Percentiles rank a stretch among this genome's conserved stretches.
Conservation (phyloP, 257 asterid species). For the Salvia splendens region DNA sequence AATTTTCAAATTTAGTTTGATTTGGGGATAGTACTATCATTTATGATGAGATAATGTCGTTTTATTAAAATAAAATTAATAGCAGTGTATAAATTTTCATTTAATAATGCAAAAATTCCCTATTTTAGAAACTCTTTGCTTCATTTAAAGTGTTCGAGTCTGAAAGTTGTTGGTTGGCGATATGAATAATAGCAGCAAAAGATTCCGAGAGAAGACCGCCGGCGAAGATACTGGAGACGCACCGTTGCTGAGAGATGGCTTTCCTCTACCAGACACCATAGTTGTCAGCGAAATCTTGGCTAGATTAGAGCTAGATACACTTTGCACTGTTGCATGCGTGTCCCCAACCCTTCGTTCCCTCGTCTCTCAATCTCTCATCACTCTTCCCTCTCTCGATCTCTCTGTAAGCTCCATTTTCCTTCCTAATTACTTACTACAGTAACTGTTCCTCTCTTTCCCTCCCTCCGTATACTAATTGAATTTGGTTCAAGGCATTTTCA, state of each 20-base stretch:
- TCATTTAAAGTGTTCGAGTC: too few relatives aligned
- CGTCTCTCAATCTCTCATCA: constrained; percentile 50
- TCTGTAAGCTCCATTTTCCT: constrained; percentile 48
- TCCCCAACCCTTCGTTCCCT: constrained; percentile 42
- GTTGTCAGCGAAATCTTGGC: constrained; percentile 43
- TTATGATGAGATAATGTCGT: too few relatives aligned
- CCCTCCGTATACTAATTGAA: constrained; percentile 11
- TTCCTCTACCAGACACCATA: constrained; percentile 59
- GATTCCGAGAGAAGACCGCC: constrained; percentile 33
- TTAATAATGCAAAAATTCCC: too few relatives aligned
- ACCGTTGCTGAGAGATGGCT: constrained; percentile 38
- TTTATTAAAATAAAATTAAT: too few relatives aligned
- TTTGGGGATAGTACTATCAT: too few relatives aligned
- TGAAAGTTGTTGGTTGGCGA: neutral
- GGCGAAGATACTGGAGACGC: constrained; percentile 28
- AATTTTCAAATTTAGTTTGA: too few relatives aligned
- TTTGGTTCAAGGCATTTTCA: constrained; percentile 53
- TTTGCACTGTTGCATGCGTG: constrained; percentile 63
- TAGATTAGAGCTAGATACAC: constrained; percentile 57
- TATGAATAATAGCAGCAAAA: constrained; percentile 33
- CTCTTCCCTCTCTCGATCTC: constrained; percentile 57
- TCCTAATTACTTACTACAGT: neutral
- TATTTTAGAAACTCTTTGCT: too few relatives aligned
- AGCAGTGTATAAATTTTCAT: too few relatives aligned
- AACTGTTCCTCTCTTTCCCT: neutral